Percentiles rank a stretch among this genome's conserved stretches.
These are phyloP conservation scores for Astrothelium macrocarpum DNA, from an alignment of 495 filamentous ascomycete genomes.

Conservation along the genomic window DNA sequence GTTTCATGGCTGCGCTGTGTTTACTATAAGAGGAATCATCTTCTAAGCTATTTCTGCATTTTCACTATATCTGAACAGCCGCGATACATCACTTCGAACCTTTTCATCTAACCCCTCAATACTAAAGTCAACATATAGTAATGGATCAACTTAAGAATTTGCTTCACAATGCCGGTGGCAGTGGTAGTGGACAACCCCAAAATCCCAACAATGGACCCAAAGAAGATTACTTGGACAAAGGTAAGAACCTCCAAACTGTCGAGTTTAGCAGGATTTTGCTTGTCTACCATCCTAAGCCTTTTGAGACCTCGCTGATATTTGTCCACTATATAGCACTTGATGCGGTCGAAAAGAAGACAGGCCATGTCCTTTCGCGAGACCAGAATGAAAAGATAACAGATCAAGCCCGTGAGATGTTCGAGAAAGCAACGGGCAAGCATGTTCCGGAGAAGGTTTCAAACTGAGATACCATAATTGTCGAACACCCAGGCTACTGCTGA, in stretches of 20 bases:
- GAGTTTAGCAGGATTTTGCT: not conserved
- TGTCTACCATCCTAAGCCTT: not conserved
- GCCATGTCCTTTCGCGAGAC: conserved; percentile 7
- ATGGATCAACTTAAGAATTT: not conserved
- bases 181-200: not conserved
- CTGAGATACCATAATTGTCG: not conserved
- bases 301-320: too few species aligned
- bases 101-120: not conserved
- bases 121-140: not conserved
- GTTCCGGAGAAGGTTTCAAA: conserved; percentile 15
- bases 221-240: conserved; percentile 5
- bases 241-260: not conserved
- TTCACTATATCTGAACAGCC: not conserved
- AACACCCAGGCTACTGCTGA: not conserved
- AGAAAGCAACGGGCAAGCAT: conserved; percentile 19
- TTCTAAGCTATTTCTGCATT: too few species aligned
- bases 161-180: not conserved
- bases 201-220: not conserved
- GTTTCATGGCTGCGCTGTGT: too few species aligned
- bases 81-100: too few species aligned
- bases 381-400: conserved; percentile 13
- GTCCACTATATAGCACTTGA: conserved; percentile 6
- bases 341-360: conserved; percentile 13
- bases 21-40: too few species aligned
- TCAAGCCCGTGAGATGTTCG: conserved; percentile 12